Conservation (phyloP, 1,139 yeast species). For the Candida sanyaensis region DNA sequence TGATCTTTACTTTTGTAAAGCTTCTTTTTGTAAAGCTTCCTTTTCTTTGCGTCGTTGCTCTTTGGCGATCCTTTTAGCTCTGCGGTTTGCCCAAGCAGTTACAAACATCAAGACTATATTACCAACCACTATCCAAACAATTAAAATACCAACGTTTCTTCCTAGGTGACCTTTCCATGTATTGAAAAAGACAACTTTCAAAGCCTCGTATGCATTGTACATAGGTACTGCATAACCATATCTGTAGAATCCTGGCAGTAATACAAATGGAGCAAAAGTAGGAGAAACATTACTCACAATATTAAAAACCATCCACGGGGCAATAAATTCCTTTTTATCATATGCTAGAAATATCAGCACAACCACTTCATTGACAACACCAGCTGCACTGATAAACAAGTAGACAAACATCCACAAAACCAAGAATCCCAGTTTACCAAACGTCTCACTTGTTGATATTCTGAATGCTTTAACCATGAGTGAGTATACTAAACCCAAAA, state of each 20-base stretch:
- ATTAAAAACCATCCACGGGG: slow-evolving; percentile 65
- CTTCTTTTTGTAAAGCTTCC: slow-evolving; percentile 4
- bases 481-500: slow-evolving; percentile 56
- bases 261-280: slow-evolving; percentile 58
- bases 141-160: slow-evolving; percentile 55
- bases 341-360: slow-evolving; percentile 46
- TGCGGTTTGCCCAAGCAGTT: slow-evolving; percentile 12
- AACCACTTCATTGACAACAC: slow-evolving; percentile 64
- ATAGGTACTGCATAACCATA: slow-evolving; percentile 71
- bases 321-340: slow-evolving; percentile 49
- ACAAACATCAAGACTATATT: slow-evolving; percentile 22
- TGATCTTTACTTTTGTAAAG: background rate
- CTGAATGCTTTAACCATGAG: slow-evolving; percentile 63
- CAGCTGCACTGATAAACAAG: slow-evolving; percentile 60
- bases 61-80: slow-evolving; percentile 9
- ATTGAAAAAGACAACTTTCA: slow-evolving; percentile 57
- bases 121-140: slow-evolving; percentile 59
- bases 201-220: slow-evolving; percentile 56
- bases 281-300: slow-evolving; percentile 62
- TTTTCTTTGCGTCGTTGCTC: slow-evolving; percentile 7
- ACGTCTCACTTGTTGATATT: slow-evolving; percentile 51
- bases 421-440: slow-evolving; percentile 57
- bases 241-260: slow-evolving; percentile 54
- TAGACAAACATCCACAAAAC: slow-evolving; percentile 55
- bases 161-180: slow-evolving; percentile 60